phyloP scores from a whole-genome alignment of 139 green algal genomes.

The Tetraselmis striata region DNA sequence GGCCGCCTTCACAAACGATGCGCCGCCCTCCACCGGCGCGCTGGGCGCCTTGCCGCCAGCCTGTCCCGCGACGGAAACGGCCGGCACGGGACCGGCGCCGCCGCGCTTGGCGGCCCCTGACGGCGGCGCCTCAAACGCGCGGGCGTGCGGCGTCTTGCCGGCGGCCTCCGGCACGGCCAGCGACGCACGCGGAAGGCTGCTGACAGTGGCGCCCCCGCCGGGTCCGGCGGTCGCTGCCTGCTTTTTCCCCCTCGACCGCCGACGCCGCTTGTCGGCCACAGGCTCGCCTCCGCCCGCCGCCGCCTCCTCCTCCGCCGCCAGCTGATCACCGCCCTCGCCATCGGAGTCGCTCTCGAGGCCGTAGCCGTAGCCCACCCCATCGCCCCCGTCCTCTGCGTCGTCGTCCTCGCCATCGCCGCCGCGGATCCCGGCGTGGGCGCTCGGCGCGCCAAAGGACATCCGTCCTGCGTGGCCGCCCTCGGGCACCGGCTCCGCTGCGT shows the following conservation, averaged over 20 bases:
- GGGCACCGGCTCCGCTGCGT: background rate
- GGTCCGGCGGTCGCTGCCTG: background rate
- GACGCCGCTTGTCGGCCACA: background rate
- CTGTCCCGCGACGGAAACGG: background rate
- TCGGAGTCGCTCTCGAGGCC: background rate
- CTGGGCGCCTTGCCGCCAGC: background rate
- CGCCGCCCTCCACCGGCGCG: background rate
- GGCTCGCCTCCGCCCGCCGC: no score
- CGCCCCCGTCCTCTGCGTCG: conserved; percentile 55
- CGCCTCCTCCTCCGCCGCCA: background rate
- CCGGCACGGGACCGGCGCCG: no score
- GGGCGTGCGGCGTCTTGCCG: background rate
- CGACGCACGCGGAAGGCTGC: no score
- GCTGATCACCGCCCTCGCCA: background rate
- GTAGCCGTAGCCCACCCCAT: conserved; percentile 25
- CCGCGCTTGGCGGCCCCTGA: no score
- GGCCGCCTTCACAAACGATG: conserved; percentile 19
- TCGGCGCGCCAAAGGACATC: conserved; percentile 10
- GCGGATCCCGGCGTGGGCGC: background rate
- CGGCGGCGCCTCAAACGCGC: background rate
- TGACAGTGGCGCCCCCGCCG: no score
- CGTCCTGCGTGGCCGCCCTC: conserved; percentile 12
- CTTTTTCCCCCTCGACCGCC: background rate
- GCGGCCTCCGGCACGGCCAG: background rate
- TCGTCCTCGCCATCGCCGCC: conserved; percentile 39